Percentiles rank a stretch among this genome's conserved stretches.
These are phyloP conservation scores for Pseudevernia furfuracea DNA, from an alignment of 495 filamentous ascomycete species.

Conservation along the genomic window DNA sequence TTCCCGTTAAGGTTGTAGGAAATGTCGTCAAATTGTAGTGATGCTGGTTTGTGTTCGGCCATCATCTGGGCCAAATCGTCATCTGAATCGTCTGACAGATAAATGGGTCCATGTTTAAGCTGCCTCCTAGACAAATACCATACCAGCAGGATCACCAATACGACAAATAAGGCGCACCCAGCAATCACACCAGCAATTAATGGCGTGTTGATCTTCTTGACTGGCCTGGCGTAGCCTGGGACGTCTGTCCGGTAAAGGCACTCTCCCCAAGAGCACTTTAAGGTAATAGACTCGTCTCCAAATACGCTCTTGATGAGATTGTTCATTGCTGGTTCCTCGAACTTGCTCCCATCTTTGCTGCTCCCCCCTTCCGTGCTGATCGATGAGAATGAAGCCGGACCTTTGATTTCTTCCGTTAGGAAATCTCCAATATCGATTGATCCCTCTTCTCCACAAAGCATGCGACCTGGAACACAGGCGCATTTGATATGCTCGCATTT, in stretches of 20 bases:
- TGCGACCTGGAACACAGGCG: constrained; percentile 80
- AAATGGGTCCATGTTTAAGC: constrained; percentile 62
- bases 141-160: constrained; percentile 69
- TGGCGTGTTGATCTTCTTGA: constrained; percentile 96
- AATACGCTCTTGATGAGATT: constrained; percentile 78
- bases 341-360: constrained; percentile 59
- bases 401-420: constrained; percentile 66
- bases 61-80: constrained; percentile 81
- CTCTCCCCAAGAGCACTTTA: constrained; percentile 79
- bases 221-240: constrained; percentile 77
- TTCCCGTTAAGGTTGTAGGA: constrained; percentile 81
- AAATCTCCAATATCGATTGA: constrained; percentile 92
- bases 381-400: constrained; percentile 76
- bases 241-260: constrained; percentile 88
- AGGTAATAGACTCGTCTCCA: constrained; percentile 78
- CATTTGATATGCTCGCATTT: constrained; percentile 77
- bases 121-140: constrained; percentile 83
- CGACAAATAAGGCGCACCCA: constrained; percentile 76
- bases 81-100: constrained; percentile 77
- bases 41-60: constrained; percentile 82
- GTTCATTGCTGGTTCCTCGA: constrained; percentile 87
- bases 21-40: constrained; percentile 81
- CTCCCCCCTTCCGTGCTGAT: constrained; percentile 53
- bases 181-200: constrained; percentile 93
- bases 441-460: constrained; percentile 85